Percentiles rank a stretch among this genome's conserved stretches.
Evolutionary conservation across 352 stramenopile species (phyloP).

Genomic region (Phytophthora boehmeriae): DNA sequence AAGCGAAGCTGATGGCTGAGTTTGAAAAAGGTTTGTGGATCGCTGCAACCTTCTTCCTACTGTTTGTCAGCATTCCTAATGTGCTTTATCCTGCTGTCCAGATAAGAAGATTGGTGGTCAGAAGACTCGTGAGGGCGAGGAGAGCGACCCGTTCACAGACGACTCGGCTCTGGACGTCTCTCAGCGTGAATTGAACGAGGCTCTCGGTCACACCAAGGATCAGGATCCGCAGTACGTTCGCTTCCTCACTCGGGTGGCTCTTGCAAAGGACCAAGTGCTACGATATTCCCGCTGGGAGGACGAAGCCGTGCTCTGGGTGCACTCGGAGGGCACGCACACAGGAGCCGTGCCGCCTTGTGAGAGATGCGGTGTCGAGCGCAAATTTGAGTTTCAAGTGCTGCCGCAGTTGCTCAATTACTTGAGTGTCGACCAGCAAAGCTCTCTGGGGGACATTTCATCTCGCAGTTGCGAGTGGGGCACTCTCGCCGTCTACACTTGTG

Average conservation of each 20-base stretch:
- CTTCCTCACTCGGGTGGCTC: slow-evolving; percentile 82
- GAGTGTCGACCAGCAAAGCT: slow-evolving; percentile 70
- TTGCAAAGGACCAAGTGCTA: slow-evolving; percentile 86
- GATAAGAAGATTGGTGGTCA: slow-evolving; percentile 18
- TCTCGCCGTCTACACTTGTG: slow-evolving; percentile 93
- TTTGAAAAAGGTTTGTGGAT: slow-evolving; percentile 66
- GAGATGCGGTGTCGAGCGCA: slow-evolving; percentile 78
- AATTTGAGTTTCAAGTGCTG: slow-evolving; percentile 96
- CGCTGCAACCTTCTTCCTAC: background rate
- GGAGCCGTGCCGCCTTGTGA: slow-evolving; percentile 70
- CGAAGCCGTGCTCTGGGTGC: slow-evolving; percentile 88
- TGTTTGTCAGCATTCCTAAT: background rate
- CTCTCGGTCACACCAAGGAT: slow-evolving; percentile 56
- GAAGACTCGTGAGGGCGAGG: slow-evolving; percentile 25
- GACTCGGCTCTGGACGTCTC: slow-evolving; percentile 79
- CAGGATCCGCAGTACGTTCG: slow-evolving; percentile 82
- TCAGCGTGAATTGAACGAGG: slow-evolving; percentile 78
- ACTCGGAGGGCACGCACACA: slow-evolving; percentile 57
- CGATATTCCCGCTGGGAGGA: slow-evolving; percentile 92
- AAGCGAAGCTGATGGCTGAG: slow-evolving; percentile 74
- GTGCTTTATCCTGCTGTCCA: background rate
- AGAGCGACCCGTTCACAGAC: slow-evolving; percentile 64
- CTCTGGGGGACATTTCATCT: slow-evolving; percentile 53
- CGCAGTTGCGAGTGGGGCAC: slow-evolving; percentile 92
- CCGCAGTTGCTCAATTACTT: slow-evolving; percentile 95